Conservation (phyloP, 306 rosid species). For the Fagus sylvatica region DNA sequence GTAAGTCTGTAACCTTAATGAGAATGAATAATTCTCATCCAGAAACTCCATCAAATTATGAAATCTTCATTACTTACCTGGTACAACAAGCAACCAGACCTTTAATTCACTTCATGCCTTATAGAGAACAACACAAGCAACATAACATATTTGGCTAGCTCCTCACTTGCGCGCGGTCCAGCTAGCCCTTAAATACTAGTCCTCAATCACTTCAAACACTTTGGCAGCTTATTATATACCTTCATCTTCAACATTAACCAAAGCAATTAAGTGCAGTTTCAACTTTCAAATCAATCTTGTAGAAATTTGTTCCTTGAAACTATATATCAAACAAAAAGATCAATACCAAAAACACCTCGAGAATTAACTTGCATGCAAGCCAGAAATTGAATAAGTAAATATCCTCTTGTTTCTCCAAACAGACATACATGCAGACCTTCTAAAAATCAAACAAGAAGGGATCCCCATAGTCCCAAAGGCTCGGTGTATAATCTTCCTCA, state of each 20-base stretch:
- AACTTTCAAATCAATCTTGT: not conserved
- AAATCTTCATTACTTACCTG: not conserved
- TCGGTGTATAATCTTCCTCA: slow-evolving; percentile 53
- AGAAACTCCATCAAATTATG: not conserved
- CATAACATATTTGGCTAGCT: not conserved
- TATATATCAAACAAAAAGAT: not conserved
- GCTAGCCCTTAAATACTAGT: no score
- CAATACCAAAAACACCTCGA: not conserved
- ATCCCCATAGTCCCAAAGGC: slow-evolving; percentile 79
- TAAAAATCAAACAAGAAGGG: slow-evolving; percentile 67
- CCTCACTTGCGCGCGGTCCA: not conserved
- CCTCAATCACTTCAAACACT: not conserved
- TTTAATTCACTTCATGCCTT: slow-evolving; percentile 5
- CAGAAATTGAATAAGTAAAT: not conserved
- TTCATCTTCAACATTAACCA: not conserved
- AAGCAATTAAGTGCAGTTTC: not conserved
- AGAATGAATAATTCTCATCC: not conserved
- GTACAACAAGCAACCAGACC: slow-evolving; percentile 10
- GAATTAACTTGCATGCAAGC: slow-evolving; percentile 28
- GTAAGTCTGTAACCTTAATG: not conserved
- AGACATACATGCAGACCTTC: slow-evolving; percentile 1
- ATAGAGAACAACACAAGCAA: not conserved
- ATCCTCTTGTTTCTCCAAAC: not conserved
- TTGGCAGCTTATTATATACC: not conserved
- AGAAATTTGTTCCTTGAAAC: not conserved